Evolutionary conservation across 2,329 filamentous ascomycete genomes (phyloP).

Genomic region (Gremmenia infestans): DNA sequence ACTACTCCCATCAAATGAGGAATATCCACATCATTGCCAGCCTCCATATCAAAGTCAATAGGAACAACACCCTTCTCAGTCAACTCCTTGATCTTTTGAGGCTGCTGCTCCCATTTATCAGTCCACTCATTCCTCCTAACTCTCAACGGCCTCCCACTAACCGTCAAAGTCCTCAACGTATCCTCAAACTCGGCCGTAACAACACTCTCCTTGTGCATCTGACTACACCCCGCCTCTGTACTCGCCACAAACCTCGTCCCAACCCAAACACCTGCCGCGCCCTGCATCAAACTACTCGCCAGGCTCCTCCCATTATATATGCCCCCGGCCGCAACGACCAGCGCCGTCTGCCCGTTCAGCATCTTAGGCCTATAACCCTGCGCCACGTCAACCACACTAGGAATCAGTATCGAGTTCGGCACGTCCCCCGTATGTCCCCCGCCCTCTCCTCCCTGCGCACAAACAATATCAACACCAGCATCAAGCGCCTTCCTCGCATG

Average conservation of each 20-base stretch:
- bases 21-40: conserved; percentile 75
- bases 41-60: conserved; percentile 75
- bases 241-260: conserved; percentile 87
- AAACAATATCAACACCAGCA: conserved; percentile 83
- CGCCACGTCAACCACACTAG: conserved; percentile 81
- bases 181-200: conserved; percentile 74
- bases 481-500: conserved; percentile 87
- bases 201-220: conserved; percentile 79
- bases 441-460: conserved; percentile 88
- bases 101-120: conserved; percentile 70
- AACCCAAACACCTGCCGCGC: conserved; percentile 87
- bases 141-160: conserved; percentile 76
- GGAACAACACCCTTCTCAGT: conserved; percentile 75
- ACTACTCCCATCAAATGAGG: conserved; percentile 95
- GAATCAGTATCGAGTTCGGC: conserved; percentile 79
- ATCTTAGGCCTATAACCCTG: conserved; percentile 50
- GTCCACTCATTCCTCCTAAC: conserved; percentile 82
- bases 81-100: conserved; percentile 68
- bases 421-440: conserved; percentile 91
- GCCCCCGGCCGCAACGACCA: conserved; percentile 87
- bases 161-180: conserved; percentile 75
- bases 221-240: conserved; percentile 73
- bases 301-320: conserved; percentile 78
- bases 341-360: conserved; percentile 63
- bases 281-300: conserved; percentile 79